Evolutionary conservation across 352 stramenopile genomes (phyloP).

Genomic region (Phytophthora uliginosa): DNA sequence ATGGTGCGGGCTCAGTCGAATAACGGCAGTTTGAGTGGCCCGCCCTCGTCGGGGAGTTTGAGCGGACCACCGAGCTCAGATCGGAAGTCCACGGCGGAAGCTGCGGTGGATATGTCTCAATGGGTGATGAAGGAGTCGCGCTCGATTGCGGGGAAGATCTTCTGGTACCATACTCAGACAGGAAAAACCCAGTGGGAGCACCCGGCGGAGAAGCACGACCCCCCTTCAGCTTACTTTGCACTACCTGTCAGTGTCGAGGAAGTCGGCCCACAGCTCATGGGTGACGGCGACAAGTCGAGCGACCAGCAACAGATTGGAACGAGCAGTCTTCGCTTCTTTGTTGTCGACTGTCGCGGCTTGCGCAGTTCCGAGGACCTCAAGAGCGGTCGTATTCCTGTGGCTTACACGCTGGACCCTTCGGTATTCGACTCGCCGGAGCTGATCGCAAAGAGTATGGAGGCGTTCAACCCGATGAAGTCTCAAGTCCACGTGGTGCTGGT

Average conservation of each 20-base stretch:
- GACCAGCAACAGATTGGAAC: conserved; percentile 32
- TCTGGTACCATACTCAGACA: conserved; percentile 83
- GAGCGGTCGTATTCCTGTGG: conserved; percentile 79
- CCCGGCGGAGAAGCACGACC: conserved; percentile 66
- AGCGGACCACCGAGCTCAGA: conserved; percentile 28
- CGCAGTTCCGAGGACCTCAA: conserved; percentile 85
- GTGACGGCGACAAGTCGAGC: conserved; percentile 50
- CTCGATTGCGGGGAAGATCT: conserved; percentile 79
- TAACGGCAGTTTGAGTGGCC: conserved; percentile 25
- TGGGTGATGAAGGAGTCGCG: conserved; percentile 84
- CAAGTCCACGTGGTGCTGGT: conserved; percentile 83
- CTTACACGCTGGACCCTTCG: conserved; percentile 80
- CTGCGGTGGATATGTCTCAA: conserved; percentile 80
- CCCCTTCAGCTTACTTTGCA: conserved; percentile 69
- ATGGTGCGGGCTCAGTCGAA: conserved; percentile 32
- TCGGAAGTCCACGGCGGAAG: conserved; percentile 43
- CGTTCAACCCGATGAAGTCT: conserved; percentile 79
- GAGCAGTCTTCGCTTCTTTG: conserved; percentile 68
- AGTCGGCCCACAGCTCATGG: conserved; percentile 75
- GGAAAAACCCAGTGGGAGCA: conserved; percentile 88
- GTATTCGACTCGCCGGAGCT: conserved; percentile 86
- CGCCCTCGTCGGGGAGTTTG: conserved; percentile 23
- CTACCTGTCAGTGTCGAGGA: conserved; percentile 77
- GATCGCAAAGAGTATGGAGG: conserved; percentile 77
- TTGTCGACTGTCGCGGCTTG: conserved; percentile 79